Conservation (phyloP, 805 yeast genomes). For the Maudiozyma saulgeensis region DNA sequence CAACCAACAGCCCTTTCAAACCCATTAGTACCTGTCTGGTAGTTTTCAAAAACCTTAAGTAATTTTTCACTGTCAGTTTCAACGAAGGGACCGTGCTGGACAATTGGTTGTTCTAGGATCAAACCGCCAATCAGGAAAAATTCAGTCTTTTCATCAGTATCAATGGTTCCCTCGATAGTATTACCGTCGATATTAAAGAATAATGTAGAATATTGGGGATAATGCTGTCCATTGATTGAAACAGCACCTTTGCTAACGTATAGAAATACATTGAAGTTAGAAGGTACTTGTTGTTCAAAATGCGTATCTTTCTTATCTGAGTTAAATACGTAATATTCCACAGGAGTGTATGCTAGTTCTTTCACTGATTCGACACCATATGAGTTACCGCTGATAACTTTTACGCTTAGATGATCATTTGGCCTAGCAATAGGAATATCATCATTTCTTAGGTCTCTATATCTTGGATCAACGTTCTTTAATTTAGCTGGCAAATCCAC, state of each 20-base stretch:
- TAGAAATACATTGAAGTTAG: constrained; percentile 56
- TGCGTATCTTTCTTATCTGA: constrained; percentile 53
- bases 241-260: constrained; percentile 58
- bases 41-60: constrained; percentile 60
- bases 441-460: constrained; percentile 59
- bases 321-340: constrained; percentile 58
- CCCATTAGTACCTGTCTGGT: constrained; percentile 58
- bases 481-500: constrained; percentile 64
- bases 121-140: constrained; percentile 73
- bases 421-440: constrained; percentile 67
- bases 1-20: constrained; percentile 59
- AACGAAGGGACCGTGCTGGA: constrained; percentile 90
- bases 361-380: constrained; percentile 66
- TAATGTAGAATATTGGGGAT: constrained; percentile 41
- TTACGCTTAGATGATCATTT: constrained; percentile 45
- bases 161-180: constrained; percentile 44
- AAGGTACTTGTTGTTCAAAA: constrained; percentile 50
- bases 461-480: constrained; percentile 60
- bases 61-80: constrained; percentile 60
- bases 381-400: constrained; percentile 66
- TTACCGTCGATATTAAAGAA: constrained; percentile 69
- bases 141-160: constrained; percentile 36
- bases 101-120: constrained; percentile 60
- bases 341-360: constrained; percentile 76
- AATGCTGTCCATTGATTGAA: constrained; percentile 34